phyloP scores from a whole-genome alignment of 2,329 filamentous ascomycete species.

The Cercospora brassicicola region DNA sequence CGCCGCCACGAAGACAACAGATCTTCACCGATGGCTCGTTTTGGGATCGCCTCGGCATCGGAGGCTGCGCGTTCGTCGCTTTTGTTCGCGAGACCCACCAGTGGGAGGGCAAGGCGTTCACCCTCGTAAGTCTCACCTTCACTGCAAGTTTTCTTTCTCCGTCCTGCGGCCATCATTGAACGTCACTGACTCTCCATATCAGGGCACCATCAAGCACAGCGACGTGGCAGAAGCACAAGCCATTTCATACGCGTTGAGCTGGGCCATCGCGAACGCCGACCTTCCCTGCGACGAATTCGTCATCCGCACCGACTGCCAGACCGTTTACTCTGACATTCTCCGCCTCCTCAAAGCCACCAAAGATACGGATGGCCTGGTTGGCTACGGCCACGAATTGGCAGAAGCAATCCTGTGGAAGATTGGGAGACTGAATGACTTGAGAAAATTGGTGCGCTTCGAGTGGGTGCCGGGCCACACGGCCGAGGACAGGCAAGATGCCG shows the following conservation, averaged over 20 bases:
- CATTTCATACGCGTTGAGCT: not conserved
- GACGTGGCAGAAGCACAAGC: no score
- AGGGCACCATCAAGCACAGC: no score
- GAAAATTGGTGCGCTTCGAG: not conserved
- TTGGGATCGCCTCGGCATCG: not conserved
- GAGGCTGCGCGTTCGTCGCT: not conserved
- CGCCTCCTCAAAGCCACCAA: no score
- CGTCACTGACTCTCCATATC: not conserved
- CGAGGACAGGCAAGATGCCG: not conserved
- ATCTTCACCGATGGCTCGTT: not conserved
- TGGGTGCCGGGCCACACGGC: not conserved
- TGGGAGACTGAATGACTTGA: not conserved
- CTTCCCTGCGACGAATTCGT: not conserved
- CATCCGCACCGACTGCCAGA: not conserved
- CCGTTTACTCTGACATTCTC: not conserved
- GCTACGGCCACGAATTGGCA: not conserved
- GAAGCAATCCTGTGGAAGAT: not conserved
- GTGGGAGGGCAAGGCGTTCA: not conserved
- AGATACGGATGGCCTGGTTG: not conserved
- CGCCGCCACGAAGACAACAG: not conserved
- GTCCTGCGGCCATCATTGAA: not conserved
- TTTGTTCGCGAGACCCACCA: not conserved
- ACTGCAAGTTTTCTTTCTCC: not conserved
- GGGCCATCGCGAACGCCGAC: not conserved
- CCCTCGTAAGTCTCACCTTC: not conserved